Percentiles rank a stretch among this genome's conserved stretches.
These are phyloP conservation scores for Fraxinus greggii DNA, from an alignment of 305 asterid genomes.

Conservation along the genomic window DNA sequence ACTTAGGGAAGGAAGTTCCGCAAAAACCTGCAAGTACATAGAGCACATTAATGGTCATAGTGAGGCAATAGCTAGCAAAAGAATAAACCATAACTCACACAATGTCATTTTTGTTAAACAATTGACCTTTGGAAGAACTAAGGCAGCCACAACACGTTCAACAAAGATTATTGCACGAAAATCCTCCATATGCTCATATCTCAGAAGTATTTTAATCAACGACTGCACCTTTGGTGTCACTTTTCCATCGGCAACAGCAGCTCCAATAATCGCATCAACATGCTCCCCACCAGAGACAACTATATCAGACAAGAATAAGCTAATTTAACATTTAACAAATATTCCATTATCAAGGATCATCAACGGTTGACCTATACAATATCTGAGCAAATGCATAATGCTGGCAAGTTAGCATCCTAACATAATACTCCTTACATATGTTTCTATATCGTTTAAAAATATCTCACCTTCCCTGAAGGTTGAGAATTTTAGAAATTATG, in stretches of 20 bases:
- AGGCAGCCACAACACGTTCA: slow-evolving; percentile 95
- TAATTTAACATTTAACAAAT: slow-evolving; percentile 22
- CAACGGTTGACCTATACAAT: not conserved
- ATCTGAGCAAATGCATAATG: slow-evolving; percentile 15
- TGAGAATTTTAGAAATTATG: not conserved
- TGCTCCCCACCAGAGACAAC: slow-evolving; percentile 99
- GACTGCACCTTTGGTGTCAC: slow-evolving; percentile 99
- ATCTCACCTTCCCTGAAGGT: slow-evolving; percentile 20
- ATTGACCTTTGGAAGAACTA: slow-evolving; percentile 96
- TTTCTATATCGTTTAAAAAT: not conserved
- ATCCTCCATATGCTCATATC: slow-evolving; percentile 88
- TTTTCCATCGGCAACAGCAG: slow-evolving; percentile 99
- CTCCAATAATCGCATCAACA: slow-evolving; percentile 92
- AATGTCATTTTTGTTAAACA: slow-evolving; percentile 15
- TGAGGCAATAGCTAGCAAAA: slow-evolving; percentile 23
- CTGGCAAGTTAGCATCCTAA: not conserved
- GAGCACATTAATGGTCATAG: slow-evolving; percentile 6
- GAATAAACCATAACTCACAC: not conserved
- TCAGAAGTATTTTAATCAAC: slow-evolving; percentile 83
- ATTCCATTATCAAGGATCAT: not conserved
- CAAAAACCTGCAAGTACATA: slow-evolving; percentile 61
- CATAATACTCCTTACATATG: not conserved
- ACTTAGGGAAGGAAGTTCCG: slow-evolving; percentile 89
- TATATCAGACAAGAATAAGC: slow-evolving; percentile 37
- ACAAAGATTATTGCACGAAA: slow-evolving; percentile 97